These are phyloP conservation scores for Pythium periplocum DNA, from an alignment of 352 stramenopile species.

Conservation along the genomic window DNA sequence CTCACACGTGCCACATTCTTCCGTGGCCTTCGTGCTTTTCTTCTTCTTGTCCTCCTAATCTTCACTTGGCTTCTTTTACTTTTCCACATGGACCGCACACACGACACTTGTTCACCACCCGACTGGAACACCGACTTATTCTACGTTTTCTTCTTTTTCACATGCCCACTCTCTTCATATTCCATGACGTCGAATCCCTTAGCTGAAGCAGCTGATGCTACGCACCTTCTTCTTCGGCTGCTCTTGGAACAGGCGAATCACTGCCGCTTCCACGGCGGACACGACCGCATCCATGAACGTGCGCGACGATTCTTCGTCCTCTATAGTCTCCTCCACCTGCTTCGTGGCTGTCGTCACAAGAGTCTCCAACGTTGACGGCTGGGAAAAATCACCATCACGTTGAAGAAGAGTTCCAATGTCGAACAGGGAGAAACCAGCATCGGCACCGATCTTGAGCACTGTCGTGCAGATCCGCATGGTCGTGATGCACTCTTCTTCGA, in stretches of 20 bases:
- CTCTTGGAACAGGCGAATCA: conserved; percentile 41
- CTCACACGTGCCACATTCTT: no score
- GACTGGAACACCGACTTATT: background rate
- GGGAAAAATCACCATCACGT: conserved; percentile 73
- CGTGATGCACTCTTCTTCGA: conserved; percentile 77
- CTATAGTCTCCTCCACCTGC: conserved; percentile 21
- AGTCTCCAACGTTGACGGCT: conserved; percentile 71
- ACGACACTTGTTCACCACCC: background rate
- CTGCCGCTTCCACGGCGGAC: conserved; percentile 29
- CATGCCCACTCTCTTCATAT: conserved; percentile 1
- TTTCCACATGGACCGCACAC: no score
- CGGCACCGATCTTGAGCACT: conserved; percentile 69
- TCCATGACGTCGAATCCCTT: conserved; percentile 1
- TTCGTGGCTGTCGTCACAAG: conserved; percentile 42
- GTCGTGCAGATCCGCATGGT: conserved; percentile 80
- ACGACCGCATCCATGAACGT: conserved; percentile 60
- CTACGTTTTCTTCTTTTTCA: conserved; percentile 9
- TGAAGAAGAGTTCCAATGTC: conserved; percentile 81
- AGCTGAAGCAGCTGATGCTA: conserved; percentile 86
- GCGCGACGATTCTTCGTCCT: conserved; percentile 19
- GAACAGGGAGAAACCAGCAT: conserved; percentile 77
- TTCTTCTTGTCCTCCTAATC: no score
- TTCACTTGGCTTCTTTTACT: no score
- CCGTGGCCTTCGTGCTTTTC: no score
- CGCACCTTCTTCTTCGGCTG: conserved; percentile 83